Base-by-base conservation (phyloP, 345 rosid genomes). In the Nasturtium officinale region DNA sequence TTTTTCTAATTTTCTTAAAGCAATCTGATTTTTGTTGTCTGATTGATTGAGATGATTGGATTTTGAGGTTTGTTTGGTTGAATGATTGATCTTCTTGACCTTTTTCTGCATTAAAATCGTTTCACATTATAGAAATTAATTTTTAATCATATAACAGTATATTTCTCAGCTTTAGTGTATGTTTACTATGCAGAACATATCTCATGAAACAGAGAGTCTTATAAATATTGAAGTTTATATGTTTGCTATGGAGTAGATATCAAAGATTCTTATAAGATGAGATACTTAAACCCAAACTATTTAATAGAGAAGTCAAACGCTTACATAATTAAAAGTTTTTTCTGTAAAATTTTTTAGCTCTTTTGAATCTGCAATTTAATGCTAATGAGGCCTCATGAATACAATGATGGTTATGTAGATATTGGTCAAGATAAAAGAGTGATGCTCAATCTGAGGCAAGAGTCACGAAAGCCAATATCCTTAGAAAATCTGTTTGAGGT, bases 401-500 rank as follows among this genome's bases (percentile, higher is more conserved):
- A 29, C 66, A 61, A 15, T 77, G 76, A 13, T 60, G 48, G 9
- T 18, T 58, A 50, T 75, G 23, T 72, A 83, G 90, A 81, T 42
- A 72, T 84, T 73, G 80, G 80, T 78, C 79, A 79, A 74, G 85
- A 78, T 77, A 77, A 87, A 68, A 72, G 88, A 48, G 69, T 80
- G 35, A 72, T 79, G 60, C 25, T 88, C 67, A 77, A 82, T 78
- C 77, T 86, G 79, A 85, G 83, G 84, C 79, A 76, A 77, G 88
- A 85, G 69, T 32, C 82, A 45, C 82, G 53, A 73, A 78, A 72
- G 57, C 79, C 84, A 7, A 72, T 87, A 72, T 87, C 92, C 12
- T 76, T 91, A 75, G 67, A 82, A 32, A 88, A 67, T 68, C 56
- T 87, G 69, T 95, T 95, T 79, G 91, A 90, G 80, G 83, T 81